These are phyloP conservation scores for Pleurozium schreberi DNA, from an alignment of 225 moss, liverwort and hornwort genomes.

Conservation along the genomic window DNA sequence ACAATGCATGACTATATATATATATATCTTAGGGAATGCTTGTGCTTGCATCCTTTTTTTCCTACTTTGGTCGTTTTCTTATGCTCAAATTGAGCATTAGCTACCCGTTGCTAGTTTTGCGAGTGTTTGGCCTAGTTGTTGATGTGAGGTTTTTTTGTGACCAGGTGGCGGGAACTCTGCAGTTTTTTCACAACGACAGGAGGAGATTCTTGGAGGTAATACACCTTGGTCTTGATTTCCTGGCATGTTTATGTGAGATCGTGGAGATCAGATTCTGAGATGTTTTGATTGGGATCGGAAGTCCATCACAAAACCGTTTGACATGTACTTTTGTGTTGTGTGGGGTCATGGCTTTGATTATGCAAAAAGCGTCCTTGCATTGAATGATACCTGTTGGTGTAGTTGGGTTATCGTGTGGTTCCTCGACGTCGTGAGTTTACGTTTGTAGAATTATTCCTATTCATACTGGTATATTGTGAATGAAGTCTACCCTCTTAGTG, in stretches of 20 bases:
- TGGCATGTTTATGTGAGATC: background rate
- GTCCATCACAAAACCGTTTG: background rate
- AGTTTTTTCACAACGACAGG: constrained; percentile 75
- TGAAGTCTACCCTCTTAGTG: too few species aligned
- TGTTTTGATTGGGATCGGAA: background rate
- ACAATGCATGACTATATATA: too few species aligned
- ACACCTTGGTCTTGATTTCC: background rate
- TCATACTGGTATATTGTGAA: too few species aligned
- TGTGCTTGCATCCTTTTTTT: background rate
- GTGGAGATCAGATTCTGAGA: background rate
- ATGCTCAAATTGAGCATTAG: background rate
- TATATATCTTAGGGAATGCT: too few species aligned
- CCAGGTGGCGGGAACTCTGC: constrained; percentile 89
- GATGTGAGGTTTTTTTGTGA: background rate
- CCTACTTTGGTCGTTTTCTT: background rate
- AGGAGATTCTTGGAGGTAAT: constrained; percentile 83
- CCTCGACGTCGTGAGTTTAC: background rate
- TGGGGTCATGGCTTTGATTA: background rate
- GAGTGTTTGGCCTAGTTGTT: background rate
- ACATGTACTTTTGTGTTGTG: background rate
- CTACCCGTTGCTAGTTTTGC: background rate
- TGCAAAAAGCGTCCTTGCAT: background rate
- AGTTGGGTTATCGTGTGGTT: background rate
- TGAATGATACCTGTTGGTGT: too few species aligned
- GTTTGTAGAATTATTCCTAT: background rate